Percentiles rank a stretch among this genome's conserved stretches.
Evolutionary conservation across 441 rosid species (phyloP).

Genomic region (Metrosideros polymorpha): DNA sequence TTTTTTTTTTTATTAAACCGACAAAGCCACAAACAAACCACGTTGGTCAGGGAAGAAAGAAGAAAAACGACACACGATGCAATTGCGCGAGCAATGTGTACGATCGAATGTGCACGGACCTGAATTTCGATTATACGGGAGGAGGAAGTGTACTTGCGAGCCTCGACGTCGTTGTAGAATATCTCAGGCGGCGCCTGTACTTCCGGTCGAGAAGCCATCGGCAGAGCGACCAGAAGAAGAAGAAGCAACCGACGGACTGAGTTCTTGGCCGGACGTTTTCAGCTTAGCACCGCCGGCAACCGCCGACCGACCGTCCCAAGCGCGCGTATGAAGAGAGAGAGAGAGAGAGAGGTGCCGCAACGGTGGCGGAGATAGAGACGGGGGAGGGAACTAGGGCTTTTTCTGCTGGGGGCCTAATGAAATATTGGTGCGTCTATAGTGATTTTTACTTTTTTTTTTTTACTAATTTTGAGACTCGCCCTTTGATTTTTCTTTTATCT

Average conservation of each 20-base stretch:
- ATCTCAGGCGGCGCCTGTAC: constrained; percentile 90
- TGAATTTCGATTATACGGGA: constrained; percentile 89
- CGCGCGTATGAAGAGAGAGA: background rate
- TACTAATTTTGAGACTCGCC: background rate
- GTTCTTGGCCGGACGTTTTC: background rate
- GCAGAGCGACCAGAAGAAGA: background rate
- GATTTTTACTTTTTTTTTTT: background rate
- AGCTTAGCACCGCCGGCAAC: background rate
- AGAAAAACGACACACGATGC: background rate
- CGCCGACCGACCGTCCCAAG: background rate
- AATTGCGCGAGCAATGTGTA: background rate
- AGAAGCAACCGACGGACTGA: background rate
- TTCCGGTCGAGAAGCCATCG: constrained; percentile 45
- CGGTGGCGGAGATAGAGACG: fast-evolving
- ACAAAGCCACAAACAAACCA: background rate
- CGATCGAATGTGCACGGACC: constrained; percentile 12
- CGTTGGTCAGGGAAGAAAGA: background rate
- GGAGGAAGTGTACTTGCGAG: constrained; percentile 90
- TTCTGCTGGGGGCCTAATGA: fast-evolving
- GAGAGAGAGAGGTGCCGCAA: background rate
- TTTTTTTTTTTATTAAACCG: constrained; percentile 13
- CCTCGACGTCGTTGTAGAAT: constrained; percentile 75
- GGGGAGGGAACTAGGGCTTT: background rate
- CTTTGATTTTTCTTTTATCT: fast-evolving
- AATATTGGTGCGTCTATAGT: fast-evolving